Percentiles rank a stretch among this genome's conserved stretches.
phyloP scores from a whole-genome alignment of 345 rosid genomes.

The Populus pruinosa region DNA sequence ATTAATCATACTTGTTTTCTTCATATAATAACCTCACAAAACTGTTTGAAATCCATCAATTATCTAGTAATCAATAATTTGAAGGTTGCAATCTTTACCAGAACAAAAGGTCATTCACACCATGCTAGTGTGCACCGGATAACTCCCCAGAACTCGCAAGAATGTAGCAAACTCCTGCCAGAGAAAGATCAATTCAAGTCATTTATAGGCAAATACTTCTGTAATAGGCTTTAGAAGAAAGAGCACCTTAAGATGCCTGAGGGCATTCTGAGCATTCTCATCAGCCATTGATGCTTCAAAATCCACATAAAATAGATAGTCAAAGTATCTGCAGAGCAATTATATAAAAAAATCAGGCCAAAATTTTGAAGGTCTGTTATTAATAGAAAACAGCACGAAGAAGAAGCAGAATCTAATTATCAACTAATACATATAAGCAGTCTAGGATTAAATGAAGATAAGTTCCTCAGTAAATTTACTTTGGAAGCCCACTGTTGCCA shows the following conservation, averaged over 20 bases:
- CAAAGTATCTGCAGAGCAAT: constrained; percentile 58
- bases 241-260: constrained; percentile 70
- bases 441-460: constrained; percentile 8
- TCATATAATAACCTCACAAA: background rate
- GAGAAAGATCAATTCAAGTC: constrained; percentile 1
- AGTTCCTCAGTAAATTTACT: constrained; percentile 33
- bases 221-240: background rate
- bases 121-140: constrained; percentile 83
- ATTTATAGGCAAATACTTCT: background rate
- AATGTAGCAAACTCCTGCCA: constrained; percentile 91
- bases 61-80: background rate
- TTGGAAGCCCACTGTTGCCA: constrained; percentile 39
- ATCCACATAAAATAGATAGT: constrained; percentile 91
- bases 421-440: background rate
- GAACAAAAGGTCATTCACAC: constrained; percentile 27
- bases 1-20: too few relatives aligned
- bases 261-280: constrained; percentile 83
- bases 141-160: constrained; percentile 94
- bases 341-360: background rate
- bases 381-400: background rate
- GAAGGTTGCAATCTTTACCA: constrained; percentile 2
- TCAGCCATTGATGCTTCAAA: constrained; percentile 98
- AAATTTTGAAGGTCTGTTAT: background rate
- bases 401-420: background rate
- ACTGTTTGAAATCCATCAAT: background rate